Percentiles rank a stretch among this genome's conserved stretches.
phyloP scores from a whole-genome alignment of 1,139 yeast genomes.

The Yamadazyma blattariae region DNA sequence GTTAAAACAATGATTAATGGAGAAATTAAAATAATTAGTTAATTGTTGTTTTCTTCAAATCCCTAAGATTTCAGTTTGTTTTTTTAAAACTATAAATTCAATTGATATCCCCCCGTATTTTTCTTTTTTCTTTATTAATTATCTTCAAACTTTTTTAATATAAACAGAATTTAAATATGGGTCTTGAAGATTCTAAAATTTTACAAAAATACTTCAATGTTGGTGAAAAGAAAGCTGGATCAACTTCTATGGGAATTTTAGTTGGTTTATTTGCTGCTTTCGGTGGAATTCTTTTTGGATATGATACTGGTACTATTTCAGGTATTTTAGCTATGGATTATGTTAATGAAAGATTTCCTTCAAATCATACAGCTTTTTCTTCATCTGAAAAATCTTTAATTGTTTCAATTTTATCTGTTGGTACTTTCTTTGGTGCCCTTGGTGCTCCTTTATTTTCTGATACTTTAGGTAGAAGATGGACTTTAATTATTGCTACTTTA shows the following conservation, averaged over 20 bases:
- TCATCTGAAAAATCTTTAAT: conserved; percentile 59
- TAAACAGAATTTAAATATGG: no score
- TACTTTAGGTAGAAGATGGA: conserved; percentile 49
- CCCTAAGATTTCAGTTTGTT: no score
- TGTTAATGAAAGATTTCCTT: conserved; percentile 49
- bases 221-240: conserved; percentile 45
- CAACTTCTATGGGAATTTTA: conserved; percentile 43
- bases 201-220: conserved; percentile 26
- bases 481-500: conserved; percentile 49
- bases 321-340: conserved; percentile 73
- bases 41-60: no score
- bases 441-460: conserved; percentile 54
- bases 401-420: conserved; percentile 65
- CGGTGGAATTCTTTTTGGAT: conserved; percentile 68
- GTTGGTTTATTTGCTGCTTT: conserved; percentile 51
- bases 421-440: conserved; percentile 67
- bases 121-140: no score
- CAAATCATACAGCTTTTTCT: conserved; percentile 24
- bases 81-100: no score
- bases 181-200: conserved; percentile 34
- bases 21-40: no score
- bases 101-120: no score
- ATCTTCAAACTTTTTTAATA: no score
- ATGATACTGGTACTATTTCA: conserved; percentile 76
- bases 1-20: no score